Base-by-base conservation (phyloP, 495 filamentous ascomycete genomes). In the Penicillium parvum region DNA sequence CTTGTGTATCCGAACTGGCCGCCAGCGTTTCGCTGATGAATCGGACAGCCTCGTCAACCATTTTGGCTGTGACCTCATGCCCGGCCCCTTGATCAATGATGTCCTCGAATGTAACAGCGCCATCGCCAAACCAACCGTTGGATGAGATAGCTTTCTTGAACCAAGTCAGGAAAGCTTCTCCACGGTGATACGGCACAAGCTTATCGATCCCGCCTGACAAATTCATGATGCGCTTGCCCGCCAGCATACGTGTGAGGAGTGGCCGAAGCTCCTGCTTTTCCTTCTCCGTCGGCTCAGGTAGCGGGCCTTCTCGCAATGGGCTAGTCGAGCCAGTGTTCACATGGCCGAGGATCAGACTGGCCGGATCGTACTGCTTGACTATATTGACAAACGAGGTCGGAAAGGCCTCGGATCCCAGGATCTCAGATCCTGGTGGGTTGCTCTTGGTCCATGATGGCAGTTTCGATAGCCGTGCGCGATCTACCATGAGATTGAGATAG, bases 161-260 rank as follows among this genome's bases (percentile, higher is more conserved):
- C 65, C 82, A 87, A 6, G 62, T 57, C 34, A 95, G 45, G 58
- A 96, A 94, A 0, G 75, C 72, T 53, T 84, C 77, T 2, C 75
- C 71, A 11, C 79, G 80, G 16, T 68, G 67, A 61, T 88, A 87
- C 5, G 92, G 91, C 14, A 98, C 91, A 34, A 97, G 62, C 55
- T 86, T 89, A 60, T 98, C 92, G 12, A 68, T 69, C 0, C 71
- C 84, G 0, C 91, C 92, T 9, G 82, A 82, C 44, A 94, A 66
- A 45, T 86, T 79, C 38, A 96, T 63, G 43, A 96, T 81, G 40
- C 71, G 79, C 64, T 96, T 98, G 0, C 82, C 81, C 1, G 65
- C 68, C 30, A 96, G 50, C 8, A 71, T 68, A 0, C 71, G 64
- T 8, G 59, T 59, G 32, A 82, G 33, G 5, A 71, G 15, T 1